A percentile compares a stretch with the other conserved stretches of the same genome.
These are phyloP conservation scores for Elsinoe necatrix DNA, from an alignment of 2,329 filamentous ascomycete species.

Conservation along the genomic window DNA sequence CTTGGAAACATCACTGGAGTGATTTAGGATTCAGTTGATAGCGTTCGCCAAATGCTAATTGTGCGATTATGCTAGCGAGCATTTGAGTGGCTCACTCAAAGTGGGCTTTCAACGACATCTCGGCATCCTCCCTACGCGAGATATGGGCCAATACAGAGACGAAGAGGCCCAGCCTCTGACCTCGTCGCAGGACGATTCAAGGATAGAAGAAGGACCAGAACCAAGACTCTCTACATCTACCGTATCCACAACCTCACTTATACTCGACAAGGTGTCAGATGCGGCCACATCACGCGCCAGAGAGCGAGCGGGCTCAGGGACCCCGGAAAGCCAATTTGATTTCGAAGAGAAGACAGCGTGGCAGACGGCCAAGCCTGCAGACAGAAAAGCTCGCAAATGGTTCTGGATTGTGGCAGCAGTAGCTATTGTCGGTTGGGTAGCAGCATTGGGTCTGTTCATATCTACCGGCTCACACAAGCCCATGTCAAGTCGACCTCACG, in stretches of 20 bases:
- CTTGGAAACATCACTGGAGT: too few relatives aligned
- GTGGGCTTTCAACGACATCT: neutral
- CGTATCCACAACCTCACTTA: constrained; percentile 73
- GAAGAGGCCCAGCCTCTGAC: constrained; percentile 41
- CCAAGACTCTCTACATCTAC: constrained; percentile 56
- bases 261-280: constrained; percentile 65
- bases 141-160: constrained; percentile 25
- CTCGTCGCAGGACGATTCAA: constrained; percentile 17
- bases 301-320: constrained; percentile 36
- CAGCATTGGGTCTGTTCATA: constrained; percentile 60
- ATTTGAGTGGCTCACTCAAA: neutral
- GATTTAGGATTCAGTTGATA: too few relatives aligned
- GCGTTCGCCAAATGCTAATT: neutral
- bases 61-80: neutral
- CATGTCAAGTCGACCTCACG: constrained; percentile 55
- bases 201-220: constrained; percentile 20
- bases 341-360: constrained; percentile 43
- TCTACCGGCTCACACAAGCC: constrained; percentile 57
- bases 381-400: constrained; percentile 55
- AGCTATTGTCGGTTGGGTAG: constrained; percentile 59
- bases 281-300: constrained; percentile 37
- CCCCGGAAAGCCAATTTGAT: constrained; percentile 38
- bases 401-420: constrained; percentile 54
- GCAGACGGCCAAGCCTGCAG: constrained; percentile 41
- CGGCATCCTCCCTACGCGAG: neutral